phyloP scores from a whole-genome alignment of 2,329 filamentous ascomycete genomes.

The Aspergillus neoniger region DNA sequence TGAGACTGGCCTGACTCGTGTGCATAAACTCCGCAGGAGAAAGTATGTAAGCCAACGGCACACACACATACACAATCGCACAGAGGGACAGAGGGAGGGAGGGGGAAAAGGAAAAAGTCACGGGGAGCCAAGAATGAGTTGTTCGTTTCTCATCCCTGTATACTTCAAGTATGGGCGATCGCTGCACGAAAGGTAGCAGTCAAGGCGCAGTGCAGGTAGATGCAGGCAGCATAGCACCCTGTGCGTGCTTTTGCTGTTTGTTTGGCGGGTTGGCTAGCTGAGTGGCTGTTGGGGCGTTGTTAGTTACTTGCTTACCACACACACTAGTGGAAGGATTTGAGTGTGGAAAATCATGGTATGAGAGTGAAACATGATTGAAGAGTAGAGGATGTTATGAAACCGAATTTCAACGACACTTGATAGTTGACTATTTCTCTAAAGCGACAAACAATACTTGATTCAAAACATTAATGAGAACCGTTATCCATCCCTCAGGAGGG shows the following conservation, averaged over 20 bases:
- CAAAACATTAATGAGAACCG: no score
- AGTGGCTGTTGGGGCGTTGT: neutral
- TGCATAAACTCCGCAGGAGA: neutral
- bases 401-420: no score
- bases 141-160: neutral
- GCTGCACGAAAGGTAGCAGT: conserved; percentile 7
- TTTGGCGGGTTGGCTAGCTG: neutral
- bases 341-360: no score
- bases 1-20: neutral
- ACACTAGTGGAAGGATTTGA: no score
- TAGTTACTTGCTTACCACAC: neutral
- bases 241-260: neutral
- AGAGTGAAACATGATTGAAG: no score
- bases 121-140: neutral
- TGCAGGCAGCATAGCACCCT: neutral
- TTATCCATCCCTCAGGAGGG: neutral
- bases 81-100: neutral
- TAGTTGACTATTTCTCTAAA: no score
- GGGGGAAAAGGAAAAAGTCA: neutral
- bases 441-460: no score
- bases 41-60: no score
- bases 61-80: neutral
- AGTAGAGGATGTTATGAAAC: no score
- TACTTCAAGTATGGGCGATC: neutral
- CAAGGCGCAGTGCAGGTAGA: neutral